Evolutionary conservation across 768 basidiomycete genomes (phyloP), one percentile per base, ranked within the genome.

Genomic region (Rhodotorula graminis): DNA sequence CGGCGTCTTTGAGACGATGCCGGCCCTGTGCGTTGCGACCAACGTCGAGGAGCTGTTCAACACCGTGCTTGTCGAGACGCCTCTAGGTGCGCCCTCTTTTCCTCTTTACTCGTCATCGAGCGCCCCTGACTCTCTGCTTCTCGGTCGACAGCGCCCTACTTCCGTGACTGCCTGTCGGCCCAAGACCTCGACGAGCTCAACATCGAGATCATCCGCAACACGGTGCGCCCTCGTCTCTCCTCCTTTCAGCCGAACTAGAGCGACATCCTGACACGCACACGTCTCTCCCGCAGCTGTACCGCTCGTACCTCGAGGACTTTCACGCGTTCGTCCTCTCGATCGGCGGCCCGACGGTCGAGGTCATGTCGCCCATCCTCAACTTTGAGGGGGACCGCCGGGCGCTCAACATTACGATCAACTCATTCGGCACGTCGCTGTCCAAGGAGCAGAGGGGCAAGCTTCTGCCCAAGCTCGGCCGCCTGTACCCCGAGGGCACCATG

Each of bases 121-220:
- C 4, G 12, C 1, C 6, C 40, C 47, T 66, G 67, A 71, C 37
- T 9, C 9, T 69, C 46, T 60, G 27, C 19, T 42, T 18, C 37
- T 47, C 5, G 40, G 12, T 21, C 18, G 15, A 31, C 75, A 87
- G 96, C 96, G 3, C 92, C 93, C 15, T 99, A 98, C 84, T 99
- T 99, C 86, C 89, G 91, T 37, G 90, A 92, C 77, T 97, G 94
- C 80, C 85, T 98, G 37, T 90, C 93, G 49, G 95, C 96, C 27
- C 88, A 90, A 57, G 96, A 99, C 81, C 87, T 99, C 60, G 96
- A 99, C 80, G 96, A 97, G 81, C 88, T 98, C 69, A 97, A 99
- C 84, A 98, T 99, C 79, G 96, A 99, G 84, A 96, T 99, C 82
- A 94, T 99, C 82, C 92, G 96, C 57, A 98, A 98, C 83, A 94